A percentile compares a stretch with the other conserved stretches of the same genome.
Conservation (phyloP, 148 eudicot species). For the Selenicereus undatus region DNA sequence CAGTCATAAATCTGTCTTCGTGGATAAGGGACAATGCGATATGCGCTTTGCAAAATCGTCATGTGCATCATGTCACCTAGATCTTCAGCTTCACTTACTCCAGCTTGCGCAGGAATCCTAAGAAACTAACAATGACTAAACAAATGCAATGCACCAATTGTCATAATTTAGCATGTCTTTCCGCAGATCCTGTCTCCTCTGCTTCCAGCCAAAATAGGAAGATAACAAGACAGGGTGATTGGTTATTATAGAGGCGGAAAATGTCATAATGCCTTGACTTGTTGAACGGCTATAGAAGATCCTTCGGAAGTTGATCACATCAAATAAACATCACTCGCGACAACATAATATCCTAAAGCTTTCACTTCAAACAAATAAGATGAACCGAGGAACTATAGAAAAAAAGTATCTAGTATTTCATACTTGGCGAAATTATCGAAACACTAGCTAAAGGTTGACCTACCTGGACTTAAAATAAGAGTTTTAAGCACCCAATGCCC, state of each 20-base stretch:
- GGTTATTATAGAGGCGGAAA: background rate
- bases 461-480: background rate
- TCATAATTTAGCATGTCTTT: conserved; percentile 14
- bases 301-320: background rate
- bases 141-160: conserved; percentile 20
- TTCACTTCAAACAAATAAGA: background rate
- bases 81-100: conserved; percentile 14
- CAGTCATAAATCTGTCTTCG: conserved; percentile 25
- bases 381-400: background rate
- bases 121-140: conserved; percentile 19
- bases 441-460: background rate
- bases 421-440: background rate
- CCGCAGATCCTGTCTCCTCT: conserved; percentile 1
- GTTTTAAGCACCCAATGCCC: background rate
- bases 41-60: conserved; percentile 36
- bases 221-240: background rate
- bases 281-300: background rate
- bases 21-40: conserved; percentile 27
- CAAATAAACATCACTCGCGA: background rate
- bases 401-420: background rate
- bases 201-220: background rate
- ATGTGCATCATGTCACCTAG: conserved; percentile 32
- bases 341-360: background rate
- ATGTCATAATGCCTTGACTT: background rate
- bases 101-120: conserved; percentile 30